These are phyloP conservation scores for Acer negundo DNA, from an alignment of 345 rosid genomes.

Conservation along the genomic window DNA sequence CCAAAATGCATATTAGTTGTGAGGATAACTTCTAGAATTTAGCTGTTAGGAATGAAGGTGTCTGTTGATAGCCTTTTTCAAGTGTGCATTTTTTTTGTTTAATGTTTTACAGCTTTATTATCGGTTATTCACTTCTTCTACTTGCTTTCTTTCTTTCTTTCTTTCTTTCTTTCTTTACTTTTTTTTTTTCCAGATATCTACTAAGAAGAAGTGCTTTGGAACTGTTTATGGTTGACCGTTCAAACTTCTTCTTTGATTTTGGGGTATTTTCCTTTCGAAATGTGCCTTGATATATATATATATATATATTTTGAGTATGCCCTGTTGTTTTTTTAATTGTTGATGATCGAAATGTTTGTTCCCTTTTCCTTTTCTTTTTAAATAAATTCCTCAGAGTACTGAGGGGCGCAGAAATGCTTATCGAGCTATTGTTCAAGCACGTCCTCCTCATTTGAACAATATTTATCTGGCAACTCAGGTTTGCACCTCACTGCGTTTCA, in stretches of 20 bases:
- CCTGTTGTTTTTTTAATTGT: neutral
- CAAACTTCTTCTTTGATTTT: constrained; percentile 96
- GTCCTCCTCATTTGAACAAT: constrained; percentile 88
- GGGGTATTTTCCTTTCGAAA: constrained; percentile 59
- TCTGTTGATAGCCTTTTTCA: neutral
- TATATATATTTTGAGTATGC: neutral
- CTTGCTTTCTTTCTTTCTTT: constrained; percentile 18
- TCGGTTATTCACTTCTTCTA: constrained; percentile 19
- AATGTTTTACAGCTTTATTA: constrained; percentile 17
- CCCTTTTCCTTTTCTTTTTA: constrained; percentile 15
- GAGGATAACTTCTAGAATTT: neutral
- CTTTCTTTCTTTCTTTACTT: neutral
- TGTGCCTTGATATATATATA: neutral
- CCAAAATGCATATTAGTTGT: neutral
- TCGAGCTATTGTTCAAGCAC: constrained; percentile 88
- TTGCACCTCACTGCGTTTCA: constrained; percentile 24
- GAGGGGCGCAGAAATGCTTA: constrained; percentile 91
- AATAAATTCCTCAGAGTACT: constrained; percentile 51
- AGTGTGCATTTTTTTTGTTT: neutral
- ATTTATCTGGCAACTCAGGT: constrained; percentile 98
- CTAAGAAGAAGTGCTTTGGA: constrained; percentile 97
- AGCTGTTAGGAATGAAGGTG: neutral
- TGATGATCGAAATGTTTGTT: constrained; percentile 11
- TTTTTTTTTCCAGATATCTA: constrained; percentile 59
- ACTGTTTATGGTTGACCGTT: constrained; percentile 94